Evolutionary conservation across 805 yeast genomes (phyloP), one percentile per base, ranked within the genome.

Genomic region (Kodamaea hsintzibuensis): DNA sequence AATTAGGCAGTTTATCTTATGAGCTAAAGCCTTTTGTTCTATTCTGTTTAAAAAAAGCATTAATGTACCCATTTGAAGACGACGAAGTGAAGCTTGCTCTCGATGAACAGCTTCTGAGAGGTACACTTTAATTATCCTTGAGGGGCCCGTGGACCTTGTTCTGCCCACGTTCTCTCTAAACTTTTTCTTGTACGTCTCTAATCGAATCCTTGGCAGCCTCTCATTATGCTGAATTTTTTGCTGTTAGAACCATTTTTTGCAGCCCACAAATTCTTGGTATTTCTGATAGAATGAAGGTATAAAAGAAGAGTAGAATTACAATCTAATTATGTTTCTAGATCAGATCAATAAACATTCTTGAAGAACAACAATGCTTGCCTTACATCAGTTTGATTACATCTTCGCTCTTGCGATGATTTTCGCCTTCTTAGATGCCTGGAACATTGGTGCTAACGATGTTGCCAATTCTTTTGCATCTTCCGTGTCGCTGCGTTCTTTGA

Each of bases 361-460:
- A 16, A 33, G 33, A 45, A 8, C 35, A 30, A 30, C 50, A 17
- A 67, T 63, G 62, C 71, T 73, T 70, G 70, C 67, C 52, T 70
- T 80, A 57, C 81, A 77, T 54, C 82, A 84, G 62, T 87, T 83
- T 63, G 89, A 85, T 68, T 86, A 85, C 64, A 76, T 87, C 65
- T 83, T 87, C 64, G 92, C 90, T 14, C 78, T 85, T 56, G 82
- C 82, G 43, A 78, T 85, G 78, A 68, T 86, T 56, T 86, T 86
- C 69, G 91, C 90, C 55, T 85, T 84, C 74, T 73, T 87, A 60
- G 91, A 87, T 70, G 92, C 91, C 3, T 87, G 83, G 79, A 86
- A 86, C 67, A 86, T 86, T 60, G 92, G 92, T 50, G 93, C 92
- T 30, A 87, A 88, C 64, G 93, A 87, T 74, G 91, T 87, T 54